phyloP scores from a whole-genome alignment of 768 basidiomycete species.

The Boletus subparvulus region DNA sequence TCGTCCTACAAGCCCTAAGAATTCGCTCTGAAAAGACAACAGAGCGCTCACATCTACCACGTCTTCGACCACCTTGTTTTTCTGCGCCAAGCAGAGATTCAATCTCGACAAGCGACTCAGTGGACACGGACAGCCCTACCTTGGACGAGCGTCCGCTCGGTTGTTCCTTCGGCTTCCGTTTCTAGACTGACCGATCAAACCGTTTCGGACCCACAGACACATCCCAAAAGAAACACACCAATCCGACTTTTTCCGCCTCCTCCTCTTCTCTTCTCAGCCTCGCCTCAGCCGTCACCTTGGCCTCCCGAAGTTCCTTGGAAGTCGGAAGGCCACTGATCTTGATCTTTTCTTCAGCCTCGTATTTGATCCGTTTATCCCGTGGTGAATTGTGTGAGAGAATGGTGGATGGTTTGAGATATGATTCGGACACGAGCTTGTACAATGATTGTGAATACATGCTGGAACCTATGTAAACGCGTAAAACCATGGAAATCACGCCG shows the following conservation, averaged over 20 bases:
- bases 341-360: slow-evolving; percentile 74
- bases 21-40: background rate
- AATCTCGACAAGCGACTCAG: slow-evolving; percentile 1
- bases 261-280: slow-evolving; percentile 69
- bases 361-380: slow-evolving; percentile 74
- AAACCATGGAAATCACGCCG: background rate
- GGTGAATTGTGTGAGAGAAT: slow-evolving; percentile 76
- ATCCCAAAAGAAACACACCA: slow-evolving; percentile 47
- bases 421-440: slow-evolving; percentile 65
- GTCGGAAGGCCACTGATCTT: slow-evolving; percentile 77
- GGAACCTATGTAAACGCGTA: slow-evolving; percentile 22
- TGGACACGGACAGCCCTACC: slow-evolving; percentile 34
- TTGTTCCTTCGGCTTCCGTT: slow-evolving; percentile 55
- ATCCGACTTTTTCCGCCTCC: slow-evolving; percentile 68
- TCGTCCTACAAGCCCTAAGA: slow-evolving; percentile 47
- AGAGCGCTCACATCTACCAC: slow-evolving; percentile 61
- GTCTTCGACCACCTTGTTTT: slow-evolving; percentile 45
- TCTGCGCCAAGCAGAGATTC: slow-evolving; percentile 39
- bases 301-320: slow-evolving; percentile 72
- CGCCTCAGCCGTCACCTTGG: slow-evolving; percentile 63
- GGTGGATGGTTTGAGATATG: slow-evolving; percentile 82
- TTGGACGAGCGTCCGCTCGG: slow-evolving; percentile 49
- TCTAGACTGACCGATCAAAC: slow-evolving; percentile 44
- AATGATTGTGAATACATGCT: slow-evolving; percentile 58
- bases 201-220: background rate